Percentiles rank a stretch among this genome's conserved stretches.
These are phyloP conservation scores for Leptomonas seymouri DNA, from an alignment of 208 protist species.

Conservation along the genomic window DNA sequence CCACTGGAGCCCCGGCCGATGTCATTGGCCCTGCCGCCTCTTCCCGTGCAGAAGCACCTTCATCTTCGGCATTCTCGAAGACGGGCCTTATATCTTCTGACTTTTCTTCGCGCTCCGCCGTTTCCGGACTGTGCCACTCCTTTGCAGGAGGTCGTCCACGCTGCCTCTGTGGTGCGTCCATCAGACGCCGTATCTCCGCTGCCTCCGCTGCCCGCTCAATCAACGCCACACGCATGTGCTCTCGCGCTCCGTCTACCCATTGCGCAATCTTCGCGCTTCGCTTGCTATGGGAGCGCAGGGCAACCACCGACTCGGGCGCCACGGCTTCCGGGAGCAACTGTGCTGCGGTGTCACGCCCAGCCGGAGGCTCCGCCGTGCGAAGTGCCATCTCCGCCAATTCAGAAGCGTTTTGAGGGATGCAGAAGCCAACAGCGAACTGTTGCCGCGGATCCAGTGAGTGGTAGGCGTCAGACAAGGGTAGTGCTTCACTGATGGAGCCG, in stretches of 20 bases:
- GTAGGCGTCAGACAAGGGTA: background rate
- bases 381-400: constrained; percentile 14
- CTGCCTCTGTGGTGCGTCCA: background rate
- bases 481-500: background rate
- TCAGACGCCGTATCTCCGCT: background rate
- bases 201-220: background rate
- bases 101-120: background rate
- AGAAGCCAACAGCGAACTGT: constrained; percentile 28
- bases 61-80: background rate
- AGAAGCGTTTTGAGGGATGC: constrained; percentile 19
- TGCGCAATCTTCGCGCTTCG: background rate
- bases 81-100: background rate
- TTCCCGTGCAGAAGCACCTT: no score
- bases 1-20: background rate
- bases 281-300: background rate
- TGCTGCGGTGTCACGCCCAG: no score
- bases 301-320: background rate
- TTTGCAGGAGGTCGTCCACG: background rate
- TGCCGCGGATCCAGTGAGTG: constrained; percentile 15
- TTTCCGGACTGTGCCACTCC: background rate
- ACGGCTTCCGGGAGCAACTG: background rate
- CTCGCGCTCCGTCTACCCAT: background rate
- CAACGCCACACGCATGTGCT: background rate
- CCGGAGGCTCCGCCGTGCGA: background rate
- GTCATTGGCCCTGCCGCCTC: background rate